Conservation (phyloP, 208 protist species). For the Crithidia acanthocephali region DNA sequence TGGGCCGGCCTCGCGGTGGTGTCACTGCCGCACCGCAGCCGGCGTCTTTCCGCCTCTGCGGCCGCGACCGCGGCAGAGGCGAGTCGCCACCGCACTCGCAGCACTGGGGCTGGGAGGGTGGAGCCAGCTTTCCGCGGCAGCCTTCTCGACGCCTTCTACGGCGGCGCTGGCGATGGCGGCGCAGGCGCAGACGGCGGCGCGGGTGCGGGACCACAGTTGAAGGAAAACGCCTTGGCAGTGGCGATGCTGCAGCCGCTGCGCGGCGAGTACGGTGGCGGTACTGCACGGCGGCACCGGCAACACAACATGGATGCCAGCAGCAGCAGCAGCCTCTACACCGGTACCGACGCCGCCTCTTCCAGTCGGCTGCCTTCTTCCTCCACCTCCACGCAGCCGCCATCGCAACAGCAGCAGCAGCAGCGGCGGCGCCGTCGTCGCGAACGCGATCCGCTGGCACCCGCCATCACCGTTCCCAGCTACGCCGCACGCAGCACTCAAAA, state of each 20-base stretch:
- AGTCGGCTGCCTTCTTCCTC: conserved; percentile 21
- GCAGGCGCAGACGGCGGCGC: neutral
- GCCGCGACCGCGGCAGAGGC: neutral
- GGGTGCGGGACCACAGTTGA: conserved; percentile 22
- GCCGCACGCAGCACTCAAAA: conserved; percentile 22
- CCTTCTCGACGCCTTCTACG: conserved; percentile 6
- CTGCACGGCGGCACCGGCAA: conserved; percentile 5
- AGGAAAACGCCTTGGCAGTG: conserved; percentile 48
- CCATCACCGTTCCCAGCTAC: conserved; percentile 35
- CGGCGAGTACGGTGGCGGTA: neutral
- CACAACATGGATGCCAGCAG: neutral
- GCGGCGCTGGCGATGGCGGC: neutral
- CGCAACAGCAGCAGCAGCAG: neutral
- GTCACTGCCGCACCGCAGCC: conserved; percentile 9
- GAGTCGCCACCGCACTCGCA: neutral
- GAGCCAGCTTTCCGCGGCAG: neutral
- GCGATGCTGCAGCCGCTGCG: conserved; percentile 44
- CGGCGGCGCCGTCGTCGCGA: conserved; percentile 5
- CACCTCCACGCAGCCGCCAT: conserved; percentile 17
- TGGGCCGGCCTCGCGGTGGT: conserved; percentile 31
- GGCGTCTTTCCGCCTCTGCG: neutral
- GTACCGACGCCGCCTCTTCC: conserved; percentile 16
- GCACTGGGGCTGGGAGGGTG: neutral
- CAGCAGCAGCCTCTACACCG: neutral
- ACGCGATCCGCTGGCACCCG: conserved; percentile 15